phyloP scores from a whole-genome alignment of 257 asterid genomes.

The Salvia splendens region DNA sequence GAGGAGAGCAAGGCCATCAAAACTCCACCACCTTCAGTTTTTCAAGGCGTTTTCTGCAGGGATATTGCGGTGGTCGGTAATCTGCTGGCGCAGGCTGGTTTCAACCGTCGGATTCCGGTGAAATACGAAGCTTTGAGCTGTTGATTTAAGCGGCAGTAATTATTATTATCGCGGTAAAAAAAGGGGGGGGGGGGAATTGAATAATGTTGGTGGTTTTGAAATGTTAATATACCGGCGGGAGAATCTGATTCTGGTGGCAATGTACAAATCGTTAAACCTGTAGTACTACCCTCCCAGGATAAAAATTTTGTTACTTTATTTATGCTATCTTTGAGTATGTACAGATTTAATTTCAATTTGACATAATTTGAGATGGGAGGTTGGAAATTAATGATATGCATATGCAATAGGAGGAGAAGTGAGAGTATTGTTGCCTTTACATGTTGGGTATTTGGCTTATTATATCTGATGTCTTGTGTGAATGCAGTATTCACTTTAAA shows the following conservation, averaged over 20 bases:
- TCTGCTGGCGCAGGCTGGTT: slow-evolving; percentile 70
- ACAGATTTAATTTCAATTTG: slow-evolving; percentile 37
- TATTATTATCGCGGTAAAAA: neutral
- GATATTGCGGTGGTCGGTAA: slow-evolving; percentile 78
- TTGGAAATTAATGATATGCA: slow-evolving; percentile 35
- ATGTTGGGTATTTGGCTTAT: slow-evolving; percentile 38
- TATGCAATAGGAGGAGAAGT: neutral
- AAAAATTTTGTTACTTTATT: slow-evolving; percentile 52
- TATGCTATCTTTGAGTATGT: slow-evolving; percentile 35
- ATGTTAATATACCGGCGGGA: slow-evolving; percentile 47
- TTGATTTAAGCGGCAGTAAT: slow-evolving; percentile 23
- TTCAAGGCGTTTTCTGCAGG: slow-evolving; percentile 89
- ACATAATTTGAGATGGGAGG: slow-evolving; percentile 33
- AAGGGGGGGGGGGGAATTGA: neutral
- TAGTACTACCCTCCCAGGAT: slow-evolving; percentile 41
- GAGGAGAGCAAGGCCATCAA: slow-evolving; percentile 40
- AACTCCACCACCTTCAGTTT: slow-evolving; percentile 50
- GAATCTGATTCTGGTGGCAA: slow-evolving; percentile 46
- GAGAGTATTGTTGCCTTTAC: slow-evolving; percentile 3
- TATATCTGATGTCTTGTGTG: slow-evolving; percentile 50
- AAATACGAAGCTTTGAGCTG: slow-evolving; percentile 88
- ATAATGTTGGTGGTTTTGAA: slow-evolving; percentile 23
- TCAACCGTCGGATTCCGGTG: slow-evolving; percentile 71
- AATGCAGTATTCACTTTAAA: slow-evolving; percentile 34
- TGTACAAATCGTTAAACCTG: slow-evolving; percentile 47